phyloP scores from a whole-genome alignment of 2,329 filamentous ascomycete species.

The Hirsutella thompsonii region DNA sequence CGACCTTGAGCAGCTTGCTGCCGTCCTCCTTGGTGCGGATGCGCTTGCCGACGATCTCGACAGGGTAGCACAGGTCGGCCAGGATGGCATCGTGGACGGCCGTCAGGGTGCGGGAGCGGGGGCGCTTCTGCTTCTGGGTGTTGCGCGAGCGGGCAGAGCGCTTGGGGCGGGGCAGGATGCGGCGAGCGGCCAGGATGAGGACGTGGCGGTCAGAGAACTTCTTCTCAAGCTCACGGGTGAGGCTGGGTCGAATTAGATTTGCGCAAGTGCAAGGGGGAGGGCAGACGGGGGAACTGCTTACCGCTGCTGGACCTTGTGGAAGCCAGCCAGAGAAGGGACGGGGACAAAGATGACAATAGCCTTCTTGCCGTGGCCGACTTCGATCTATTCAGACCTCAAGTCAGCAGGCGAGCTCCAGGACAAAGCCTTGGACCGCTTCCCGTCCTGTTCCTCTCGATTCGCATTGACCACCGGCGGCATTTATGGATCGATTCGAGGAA shows the following conservation, averaged over 20 bases:
- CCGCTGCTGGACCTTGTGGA: slow-evolving; percentile 99
- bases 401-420: slow-evolving; percentile 69
- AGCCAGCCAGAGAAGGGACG: slow-evolving; percentile 93
- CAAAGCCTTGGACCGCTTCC: slow-evolving; percentile 60
- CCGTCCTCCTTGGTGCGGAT: slow-evolving; percentile 97
- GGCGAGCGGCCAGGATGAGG: slow-evolving; percentile 95
- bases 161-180: slow-evolving; percentile 97
- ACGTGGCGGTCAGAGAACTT: slow-evolving; percentile 99
- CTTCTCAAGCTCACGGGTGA: slow-evolving; percentile 99
- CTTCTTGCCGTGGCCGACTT: slow-evolving; percentile 99
- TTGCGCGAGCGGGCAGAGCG: slow-evolving; percentile 93
- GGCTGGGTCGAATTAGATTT: slow-evolving; percentile 40
- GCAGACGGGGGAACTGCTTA: slow-evolving; percentile 42
- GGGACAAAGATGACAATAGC: slow-evolving; percentile 99
- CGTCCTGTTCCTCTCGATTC: slow-evolving; percentile 52
- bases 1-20: slow-evolving; percentile 96
- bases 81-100: slow-evolving; percentile 99
- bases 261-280: background rate
- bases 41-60: slow-evolving; percentile 99
- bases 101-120: slow-evolving; percentile 92
- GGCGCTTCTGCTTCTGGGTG: slow-evolving; percentile 96
- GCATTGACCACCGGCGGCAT: slow-evolving; percentile 14
- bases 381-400: slow-evolving; percentile 71
- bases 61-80: slow-evolving; percentile 94
- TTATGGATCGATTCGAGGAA: slow-evolving; percentile 7